phyloP scores from a whole-genome alignment of 2,329 filamentous ascomycete species.

The Penicillium janthinellum region DNA sequence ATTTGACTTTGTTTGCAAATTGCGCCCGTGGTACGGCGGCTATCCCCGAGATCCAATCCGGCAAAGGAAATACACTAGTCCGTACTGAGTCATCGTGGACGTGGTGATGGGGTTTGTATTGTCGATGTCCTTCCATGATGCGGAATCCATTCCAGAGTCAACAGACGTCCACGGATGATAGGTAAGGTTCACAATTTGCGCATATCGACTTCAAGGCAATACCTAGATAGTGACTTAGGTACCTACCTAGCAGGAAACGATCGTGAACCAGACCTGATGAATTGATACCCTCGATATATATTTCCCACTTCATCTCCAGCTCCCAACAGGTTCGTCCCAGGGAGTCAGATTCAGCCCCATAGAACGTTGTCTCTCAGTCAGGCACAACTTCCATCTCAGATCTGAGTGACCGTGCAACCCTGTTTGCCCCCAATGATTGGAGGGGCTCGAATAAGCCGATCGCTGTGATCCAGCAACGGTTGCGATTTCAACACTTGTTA shows the following conservation, averaged over 20 bases:
- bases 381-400: background rate
- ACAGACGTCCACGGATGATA: too few species aligned
- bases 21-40: background rate
- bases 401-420: conserved; percentile 1
- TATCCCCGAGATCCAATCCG: conserved; percentile 2
- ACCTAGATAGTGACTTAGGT: too few species aligned
- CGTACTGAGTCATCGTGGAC: background rate
- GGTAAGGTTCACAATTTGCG: too few species aligned
- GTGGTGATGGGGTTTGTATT: too few species aligned
- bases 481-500: conserved; percentile 13
- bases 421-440: background rate
- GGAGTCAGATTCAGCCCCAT: background rate
- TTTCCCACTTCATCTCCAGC: background rate
- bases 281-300: background rate
- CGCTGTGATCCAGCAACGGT: conserved; percentile 11
- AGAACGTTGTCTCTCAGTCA: background rate
- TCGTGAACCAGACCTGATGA: too few species aligned
- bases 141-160: too few species aligned
- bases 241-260: too few species aligned
- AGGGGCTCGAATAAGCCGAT: background rate
- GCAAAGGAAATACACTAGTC: background rate
- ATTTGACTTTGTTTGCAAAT: background rate
- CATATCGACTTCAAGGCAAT: too few species aligned
- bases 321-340: background rate
- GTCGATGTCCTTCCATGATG: too few species aligned